Percentiles rank a stretch among this genome's conserved stretches.
Conservation (phyloP, 495 filamentous ascomycete species). For the Talaromyces proteolyticus region DNA sequence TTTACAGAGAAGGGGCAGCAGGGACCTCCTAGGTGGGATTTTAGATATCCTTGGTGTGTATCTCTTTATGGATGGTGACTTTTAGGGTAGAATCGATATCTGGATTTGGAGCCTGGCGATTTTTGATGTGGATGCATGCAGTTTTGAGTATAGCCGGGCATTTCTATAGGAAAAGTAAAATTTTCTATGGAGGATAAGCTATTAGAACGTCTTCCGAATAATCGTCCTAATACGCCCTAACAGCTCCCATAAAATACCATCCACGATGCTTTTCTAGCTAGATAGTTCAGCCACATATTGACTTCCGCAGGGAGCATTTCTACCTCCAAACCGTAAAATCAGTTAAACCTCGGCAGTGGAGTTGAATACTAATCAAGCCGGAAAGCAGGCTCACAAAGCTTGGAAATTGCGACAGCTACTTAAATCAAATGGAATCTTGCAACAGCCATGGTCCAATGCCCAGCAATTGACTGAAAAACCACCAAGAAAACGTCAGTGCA, state of each 20-base stretch:
- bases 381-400: neutral
- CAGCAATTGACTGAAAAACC: neutral
- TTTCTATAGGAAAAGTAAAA: too few species aligned
- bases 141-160: too few species aligned
- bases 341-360: neutral
- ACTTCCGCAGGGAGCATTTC: neutral
- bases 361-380: neutral
- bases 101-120: too few species aligned
- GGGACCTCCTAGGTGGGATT: neutral
- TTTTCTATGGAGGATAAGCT: too few species aligned
- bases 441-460: neutral
- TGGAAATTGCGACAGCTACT: neutral
- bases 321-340: too few species aligned
- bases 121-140: too few species aligned
- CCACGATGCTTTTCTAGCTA: neutral
- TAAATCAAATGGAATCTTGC: neutral
- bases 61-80: too few species aligned
- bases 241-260: too few species aligned
- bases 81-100: too few species aligned
- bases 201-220: too few species aligned
- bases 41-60: neutral
- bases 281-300: neutral
- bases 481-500: neutral
- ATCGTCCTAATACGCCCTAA: too few species aligned
- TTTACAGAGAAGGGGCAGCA: neutral